Base-by-base conservation (phyloP, 192 early-diverging fungal species). In the Obelidium mucronatum region DNA sequence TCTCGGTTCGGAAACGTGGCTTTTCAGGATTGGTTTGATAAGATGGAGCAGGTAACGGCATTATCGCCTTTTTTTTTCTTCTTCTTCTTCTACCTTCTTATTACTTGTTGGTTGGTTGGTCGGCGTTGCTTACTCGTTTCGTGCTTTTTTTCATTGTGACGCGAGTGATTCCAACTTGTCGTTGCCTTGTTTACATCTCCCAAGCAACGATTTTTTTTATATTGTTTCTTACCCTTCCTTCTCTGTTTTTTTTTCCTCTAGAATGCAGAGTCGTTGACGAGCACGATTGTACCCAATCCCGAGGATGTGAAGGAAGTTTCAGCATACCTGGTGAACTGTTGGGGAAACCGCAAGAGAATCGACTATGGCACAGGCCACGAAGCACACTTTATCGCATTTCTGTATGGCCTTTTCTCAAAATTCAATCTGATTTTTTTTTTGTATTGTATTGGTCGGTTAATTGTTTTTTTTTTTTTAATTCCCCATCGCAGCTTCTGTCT, bases 341-440 rank as follows among this genome's bases (percentile, higher is more conserved):
- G 94, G 88, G 97, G 97, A 8, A 94, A 96, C 76, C 88, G 92
- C 13, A 92, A 89, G 68, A 90, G 97, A 69, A 96, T 98, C 67
- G 97, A 99, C 84, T 99, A 98, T 85, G 97, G 97, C 33, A 96
- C 96, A 3, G 96, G 97, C 8, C 97, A 99, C 71, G 97, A 99
- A 84, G 91, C 93, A 4, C 94, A 93, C 72, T 97, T 99, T 66
- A 85, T 96, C 51, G 90, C 89, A 5, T 96, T 93, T 79, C 83
- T 99, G 67, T 90, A 88, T 82, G 84, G 82, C 15, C 39, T 37
- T 19, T n/a, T n/a, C n/a, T n/a, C n/a, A n/a, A n/a, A n/a, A n/a
- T n/a, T 48, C 19, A 54, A 77, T 6, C 2, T 5, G 11, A 26
- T 3, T 1, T 30, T 22, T 51, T 54, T 1, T 55, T 24, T 64